Evolutionary conservation across 1,139 yeast species (phyloP), one percentile per base, ranked within the genome.

Genomic region (Protomyces arabidopsidicola): DNA sequence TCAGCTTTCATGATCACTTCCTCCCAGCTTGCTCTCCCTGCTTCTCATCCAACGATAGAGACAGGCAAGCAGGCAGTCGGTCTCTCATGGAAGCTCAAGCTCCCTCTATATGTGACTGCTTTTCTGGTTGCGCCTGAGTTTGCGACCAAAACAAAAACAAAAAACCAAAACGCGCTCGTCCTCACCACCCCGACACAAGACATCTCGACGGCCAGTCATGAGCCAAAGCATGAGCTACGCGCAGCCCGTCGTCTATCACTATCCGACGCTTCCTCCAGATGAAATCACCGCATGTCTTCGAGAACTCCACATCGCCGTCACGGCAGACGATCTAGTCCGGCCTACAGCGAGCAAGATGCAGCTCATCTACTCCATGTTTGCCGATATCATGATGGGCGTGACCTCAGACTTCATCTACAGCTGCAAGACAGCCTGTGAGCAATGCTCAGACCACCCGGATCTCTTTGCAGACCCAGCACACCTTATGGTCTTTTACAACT

Each of bases 331-430:
- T 65, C 78, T 89, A 2, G 71, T 78, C 34, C 84, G 81, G 68
- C 97, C 97, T 5, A 82, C 88, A 0, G 78, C 85, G 14, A 82
- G 81, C 57, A 87, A 82, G 70, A 81, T 87, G 67, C 81, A 80
- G 64, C 76, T 82, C n/a, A 74, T 89, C 42, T 84, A 86, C 66
- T 88, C 86, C 68, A 91, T 86, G 71, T 82, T 89, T 16, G 78
- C 88, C 65, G 91, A 87, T 67, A 79, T 83, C 34, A 88, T 87
- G 69, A 78, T 86, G 73, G 89, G 87, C 16, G 77, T 86, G 1
- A 80, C 87, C 1, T 78, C 81, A 2, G 81, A 78, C 50, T 73
- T 76, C 36, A 70, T 84, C 34, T 76, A 80, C 45, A 72, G 68
- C n/a, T 69, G 72, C 2, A 65, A 74, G 31, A 68, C 67, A 45